Evolutionary conservation across 768 basidiomycete species (phyloP), one percentile per base, ranked within the genome.

Genomic region (Mycena metata): DNA sequence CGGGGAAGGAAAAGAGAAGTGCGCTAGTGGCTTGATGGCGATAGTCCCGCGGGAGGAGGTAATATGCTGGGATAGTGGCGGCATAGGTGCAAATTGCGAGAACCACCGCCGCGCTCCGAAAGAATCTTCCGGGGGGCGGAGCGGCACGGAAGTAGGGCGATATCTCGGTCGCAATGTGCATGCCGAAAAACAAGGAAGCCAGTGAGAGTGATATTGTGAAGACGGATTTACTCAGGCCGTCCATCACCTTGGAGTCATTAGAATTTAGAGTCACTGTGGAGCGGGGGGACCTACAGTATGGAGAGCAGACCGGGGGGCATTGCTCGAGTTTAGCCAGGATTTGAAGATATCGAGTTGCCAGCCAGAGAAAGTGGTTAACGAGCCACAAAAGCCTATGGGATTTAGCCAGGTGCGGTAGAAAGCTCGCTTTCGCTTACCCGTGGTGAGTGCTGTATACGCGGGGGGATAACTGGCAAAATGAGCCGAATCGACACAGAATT

Each of bases 351-450:
- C 94, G 12, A 94, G 76, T 79, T 98, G 95, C 98, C 98, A 99
- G 42, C 91, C 88, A 17, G 96, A 98, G 82, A 99, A 99, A 2
- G 96, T 98, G 12, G 98, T 99, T 73, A 99, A 79, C 2, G 95
- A 97, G 4, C 97, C 98, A 76, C 98, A 99, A 78, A 98, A 95
- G 16, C 95, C 96, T 91, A 46, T n/a, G 17, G 30, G 60, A 16
- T 23, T 49, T 24, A 39, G 10, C 2, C 2, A 68, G 26, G n/a
- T 26, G 11, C 11, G 16, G 41, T 30, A 26, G 9, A 23, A 23
- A 56, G 74, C 79, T 17, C 17, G 39, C 71, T n/a, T n/a, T n/a
- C 30, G 30, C 30, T 35, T 68, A 90, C 95, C 95, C 67, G 96
- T 98, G 0, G 96, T 94, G 15, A 95, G 76, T 23, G 93, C 94